Percentiles rank a stretch among this genome's conserved stretches.
Evolutionary conservation across 2,329 filamentous ascomycete species (phyloP).

Genomic region (Trichoderma atrobrunneum): DNA sequence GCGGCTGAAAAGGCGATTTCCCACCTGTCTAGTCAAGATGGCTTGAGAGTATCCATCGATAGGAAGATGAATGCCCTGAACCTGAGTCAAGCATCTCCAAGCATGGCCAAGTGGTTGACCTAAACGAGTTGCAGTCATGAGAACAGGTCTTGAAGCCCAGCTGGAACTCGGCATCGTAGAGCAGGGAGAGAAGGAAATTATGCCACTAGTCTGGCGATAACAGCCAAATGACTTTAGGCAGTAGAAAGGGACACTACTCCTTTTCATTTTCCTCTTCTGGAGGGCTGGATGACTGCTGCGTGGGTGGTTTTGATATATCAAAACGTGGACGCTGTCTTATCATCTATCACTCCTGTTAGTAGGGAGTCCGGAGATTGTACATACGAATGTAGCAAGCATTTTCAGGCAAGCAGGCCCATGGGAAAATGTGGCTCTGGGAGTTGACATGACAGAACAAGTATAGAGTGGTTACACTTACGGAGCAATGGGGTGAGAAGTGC

Average conservation of each 20-base stretch:
- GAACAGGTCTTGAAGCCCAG: background rate
- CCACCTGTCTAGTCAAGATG: background rate
- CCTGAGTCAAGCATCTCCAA: background rate
- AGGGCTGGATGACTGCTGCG: background rate
- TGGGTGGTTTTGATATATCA: background rate
- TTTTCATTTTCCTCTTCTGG: background rate
- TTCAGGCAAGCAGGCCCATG: background rate
- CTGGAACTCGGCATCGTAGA: background rate
- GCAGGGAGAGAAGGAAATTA: background rate
- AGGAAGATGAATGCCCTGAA: background rate
- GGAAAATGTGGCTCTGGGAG: background rate
- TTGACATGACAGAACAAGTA: background rate
- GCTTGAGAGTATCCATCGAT: background rate
- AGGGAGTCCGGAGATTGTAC: conserved; percentile 5
- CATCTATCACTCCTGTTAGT: background rate
- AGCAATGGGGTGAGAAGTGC: background rate
- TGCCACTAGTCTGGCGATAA: background rate
- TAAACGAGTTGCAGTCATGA: background rate
- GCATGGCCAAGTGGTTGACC: background rate
- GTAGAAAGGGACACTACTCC: background rate
- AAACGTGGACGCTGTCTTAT: background rate
- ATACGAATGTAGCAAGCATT: background rate
- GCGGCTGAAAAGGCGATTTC: background rate
- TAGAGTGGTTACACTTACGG: background rate
- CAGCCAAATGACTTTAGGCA: background rate